Base-by-base conservation (phyloP, 176 grass and related monocot genomes). In the Pontederia paniculata region DNA sequence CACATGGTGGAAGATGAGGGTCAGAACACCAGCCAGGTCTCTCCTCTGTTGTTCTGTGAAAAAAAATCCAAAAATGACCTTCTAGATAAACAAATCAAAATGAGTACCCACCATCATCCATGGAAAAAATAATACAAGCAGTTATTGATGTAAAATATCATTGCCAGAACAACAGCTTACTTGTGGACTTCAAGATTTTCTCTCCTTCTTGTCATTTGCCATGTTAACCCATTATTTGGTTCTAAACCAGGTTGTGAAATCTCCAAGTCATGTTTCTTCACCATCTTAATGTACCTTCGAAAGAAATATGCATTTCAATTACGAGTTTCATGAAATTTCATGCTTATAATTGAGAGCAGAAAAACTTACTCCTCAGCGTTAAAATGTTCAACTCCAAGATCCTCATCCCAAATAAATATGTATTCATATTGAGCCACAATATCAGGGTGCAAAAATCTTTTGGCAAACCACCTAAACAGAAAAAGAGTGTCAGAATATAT, bases 161-260 rank as follows among this genome's bases (percentile, higher is more conserved):
- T 37, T 37, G 28, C 5, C 28, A 11, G 41, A 17, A 62, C 1
- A 1, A 42, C 76, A 66, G 14, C 85, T 86, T 84, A 95, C 89
- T 73, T 89, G 58, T 95, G 89, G 31, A 95, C 85, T 60, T 95
- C 73, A n/a, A 9, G 76, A 71, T 86, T 76, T 43, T 76, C 81
- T 80, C 89, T 89, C 85, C 89, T 86, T 66, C 86, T 83, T 65
- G 85, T 95, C 85, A 95, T 95, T 73, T 89, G 81, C 89, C 89
- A 95, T 48, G 89, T 86, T 55, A 89, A 76, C 47, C 74, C 81
- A 70, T 45, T 86, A 58, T 83, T 73, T 60, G 81, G 85, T 45
- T 95, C 79, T 76, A 95, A 76, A 70, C 85, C 89, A 67, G 89
- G 85, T 23, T 95, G 89, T 75, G 89, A 95, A 59, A 95, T 95